Base-by-base conservation (phyloP, 495 filamentous ascomycete species). In the Neurospora sublineolata region DNA sequence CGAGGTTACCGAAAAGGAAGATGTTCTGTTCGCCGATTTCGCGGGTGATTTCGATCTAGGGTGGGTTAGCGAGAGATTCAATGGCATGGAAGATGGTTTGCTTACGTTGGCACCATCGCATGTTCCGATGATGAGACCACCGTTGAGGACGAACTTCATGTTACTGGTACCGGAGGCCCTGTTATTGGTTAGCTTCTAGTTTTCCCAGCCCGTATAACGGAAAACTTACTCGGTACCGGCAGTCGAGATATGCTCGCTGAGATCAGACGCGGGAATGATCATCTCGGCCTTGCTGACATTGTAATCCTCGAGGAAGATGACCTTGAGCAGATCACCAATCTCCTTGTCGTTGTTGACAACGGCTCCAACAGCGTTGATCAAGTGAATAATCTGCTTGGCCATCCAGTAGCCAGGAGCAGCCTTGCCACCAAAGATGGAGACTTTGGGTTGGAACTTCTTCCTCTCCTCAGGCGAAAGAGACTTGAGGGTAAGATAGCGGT, bases 101-200 rank as follows among this genome's bases (percentile, higher is more conserved):
- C 90, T 87, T 85, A 97, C 94, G 75, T 99, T 99, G 71, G 95
- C 95, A 77, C 95, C 95, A 77, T 99, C 95, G 79, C 94, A 97
- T 42, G 95, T 99, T 78, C 95, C 95, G 71, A 99, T 98, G 73
- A 99, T 96, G 71, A 99, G 83, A 52, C 95, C 95, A 71, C 95
- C 95, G 76, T 98, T 99, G 75, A 99, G 84, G 14, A 97, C 94
- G 77, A 99, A 99, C 80, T 99, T 99, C 95, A 99, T 99, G 87
- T 98, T 98, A 74, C 85, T 87, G 14, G 86, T 88, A 72, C 86
- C 86, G 44, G 83, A 86, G 0, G 86, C 86, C 77, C 83, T 85
- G 60, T 4, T 11, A 23, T 33, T 6, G n/a, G 69, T 71, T 41
- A 71, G 67, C 20, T 64, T n/a, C 7, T 20, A 7, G 23, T 11